A percentile compares a stretch with the other conserved stretches of the same genome.
phyloP scores from a whole-genome alignment of 164 flowering plant genomes.

The Sextonia rubra region DNA sequence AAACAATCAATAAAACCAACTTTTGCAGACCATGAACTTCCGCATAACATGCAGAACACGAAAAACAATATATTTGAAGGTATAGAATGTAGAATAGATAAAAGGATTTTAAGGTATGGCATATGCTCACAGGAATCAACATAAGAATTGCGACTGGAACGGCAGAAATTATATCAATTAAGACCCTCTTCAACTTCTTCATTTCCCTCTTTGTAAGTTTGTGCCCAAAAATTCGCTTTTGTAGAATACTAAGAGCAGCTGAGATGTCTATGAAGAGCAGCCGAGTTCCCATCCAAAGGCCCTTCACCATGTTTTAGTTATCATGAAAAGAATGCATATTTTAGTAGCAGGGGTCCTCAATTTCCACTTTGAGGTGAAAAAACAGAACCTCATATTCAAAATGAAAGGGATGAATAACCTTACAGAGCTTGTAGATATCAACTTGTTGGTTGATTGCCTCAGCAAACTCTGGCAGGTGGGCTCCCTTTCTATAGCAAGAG shows the following conservation, averaged over 20 bases:
- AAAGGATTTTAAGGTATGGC: not conserved
- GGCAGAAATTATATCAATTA: constrained; percentile 40
- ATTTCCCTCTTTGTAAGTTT: constrained; percentile 42
- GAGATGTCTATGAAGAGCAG: constrained; percentile 48
- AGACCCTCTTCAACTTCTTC: constrained; percentile 40
- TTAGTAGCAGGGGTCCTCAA: not conserved
- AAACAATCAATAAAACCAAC: not conserved
- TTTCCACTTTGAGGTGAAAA: too few relatives aligned
- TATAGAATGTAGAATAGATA: not conserved
- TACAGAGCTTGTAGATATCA: constrained; percentile 47
- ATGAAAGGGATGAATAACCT: constrained; percentile 20
- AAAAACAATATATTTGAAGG: not conserved
- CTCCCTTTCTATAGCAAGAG: constrained; percentile 13
- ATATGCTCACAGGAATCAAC: constrained; percentile 62
- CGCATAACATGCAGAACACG: not conserved
- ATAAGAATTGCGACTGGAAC: constrained; percentile 60
- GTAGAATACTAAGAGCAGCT: constrained; percentile 26
- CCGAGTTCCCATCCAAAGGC: constrained; percentile 56
- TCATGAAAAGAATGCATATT: constrained; percentile 3
- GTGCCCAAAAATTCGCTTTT: constrained; percentile 37
- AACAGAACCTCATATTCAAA: not conserved
- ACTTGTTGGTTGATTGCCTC: constrained; percentile 27
- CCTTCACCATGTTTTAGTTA: constrained; percentile 28
- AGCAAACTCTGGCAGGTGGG: constrained; percentile 21
- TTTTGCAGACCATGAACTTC: not conserved